Evolutionary conservation across 176 grass and related monocot genomes (phyloP).

Genomic region (Ananas comosus): DNA sequence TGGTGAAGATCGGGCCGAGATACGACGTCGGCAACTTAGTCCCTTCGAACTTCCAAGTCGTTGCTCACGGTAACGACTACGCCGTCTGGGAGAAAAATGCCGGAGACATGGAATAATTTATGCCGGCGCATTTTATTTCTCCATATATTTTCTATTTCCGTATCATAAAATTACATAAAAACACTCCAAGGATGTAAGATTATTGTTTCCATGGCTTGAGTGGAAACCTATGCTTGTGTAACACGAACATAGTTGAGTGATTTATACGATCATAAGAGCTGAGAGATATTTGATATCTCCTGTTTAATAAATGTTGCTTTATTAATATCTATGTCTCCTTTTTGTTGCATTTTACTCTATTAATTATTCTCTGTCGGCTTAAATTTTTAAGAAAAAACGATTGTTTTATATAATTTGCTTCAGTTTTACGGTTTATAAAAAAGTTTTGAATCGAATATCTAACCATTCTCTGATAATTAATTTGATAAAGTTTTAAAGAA

Average conservation of each 20-base stretch:
- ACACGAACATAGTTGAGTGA: not conserved
- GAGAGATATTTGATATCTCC: too few relatives aligned
- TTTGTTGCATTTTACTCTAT: too few relatives aligned
- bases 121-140: conserved; percentile 2
- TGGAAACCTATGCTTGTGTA: not conserved
- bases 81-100: conserved; percentile 47
- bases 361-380: too few relatives aligned
- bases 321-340: too few relatives aligned
- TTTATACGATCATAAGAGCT: not conserved
- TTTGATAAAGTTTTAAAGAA: too few relatives aligned
- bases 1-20: conserved; percentile 47
- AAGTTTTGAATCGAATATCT: too few relatives aligned
- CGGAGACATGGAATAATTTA: not conserved
- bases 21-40: conserved; percentile 29
- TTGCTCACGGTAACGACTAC: conserved; percentile 38
- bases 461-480: too few relatives aligned
- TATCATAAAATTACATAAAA: conserved; percentile 1
- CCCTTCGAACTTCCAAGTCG: conserved; percentile 32
- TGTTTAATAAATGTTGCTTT: too few relatives aligned
- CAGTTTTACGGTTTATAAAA: too few relatives aligned
- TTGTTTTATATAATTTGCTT: too few relatives aligned
- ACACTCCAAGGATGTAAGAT: not conserved
- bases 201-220: not conserved
- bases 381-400: too few relatives aligned
- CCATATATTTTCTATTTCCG: conserved; percentile 1